Evolutionary conservation across 2,329 filamentous ascomycete genomes (phyloP).

Genomic region (Exutisphaerella laricina): DNA sequence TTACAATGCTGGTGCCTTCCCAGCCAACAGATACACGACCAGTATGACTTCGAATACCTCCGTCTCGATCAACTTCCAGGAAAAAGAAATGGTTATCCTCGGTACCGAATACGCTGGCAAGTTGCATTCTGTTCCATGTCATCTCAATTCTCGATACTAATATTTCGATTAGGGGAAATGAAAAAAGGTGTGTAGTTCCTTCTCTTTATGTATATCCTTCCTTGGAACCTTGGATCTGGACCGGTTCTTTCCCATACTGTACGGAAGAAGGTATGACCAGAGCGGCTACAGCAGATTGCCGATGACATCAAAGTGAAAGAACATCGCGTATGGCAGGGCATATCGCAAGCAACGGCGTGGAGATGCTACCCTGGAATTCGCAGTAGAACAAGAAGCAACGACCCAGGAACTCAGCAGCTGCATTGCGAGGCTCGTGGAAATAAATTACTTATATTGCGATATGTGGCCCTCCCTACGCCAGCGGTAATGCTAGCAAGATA

Average conservation of each 20-base stretch:
- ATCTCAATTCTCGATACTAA: background rate
- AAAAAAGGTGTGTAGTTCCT: conserved; percentile 23
- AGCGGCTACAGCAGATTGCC: background rate
- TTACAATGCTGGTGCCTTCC: conserved; percentile 98
- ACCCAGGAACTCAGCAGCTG: conserved; percentile 6
- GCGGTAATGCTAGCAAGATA: conserved; percentile 6
- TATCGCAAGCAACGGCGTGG: conserved; percentile 9
- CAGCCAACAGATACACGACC: conserved; percentile 94
- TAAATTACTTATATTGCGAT: conserved; percentile 4
- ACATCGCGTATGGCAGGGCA: conserved; percentile 7
- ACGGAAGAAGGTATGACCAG: background rate
- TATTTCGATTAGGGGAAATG: conserved; percentile 22
- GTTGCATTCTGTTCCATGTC: background rate
- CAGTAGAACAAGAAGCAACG: conserved; percentile 7
- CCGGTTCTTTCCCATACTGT: background rate
- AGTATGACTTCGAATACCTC: conserved; percentile 99
- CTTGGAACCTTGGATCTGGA: background rate
- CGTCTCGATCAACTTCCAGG: conserved; percentile 96
- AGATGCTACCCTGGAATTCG: conserved; percentile 4
- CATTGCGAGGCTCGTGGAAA: conserved; percentile 1
- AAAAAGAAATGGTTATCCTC: conserved; percentile 99
- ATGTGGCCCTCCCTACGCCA: conserved; percentile 5
- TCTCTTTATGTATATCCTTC: conserved; percentile 1
- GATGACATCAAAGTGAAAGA: conserved; percentile 6
- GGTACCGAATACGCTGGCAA: conserved; percentile 83